Percentiles rank a stretch among this genome's conserved stretches.
Evolutionary conservation across 2,329 filamentous ascomycete species (phyloP).

Genomic region (Penicillium vulpinum): DNA sequence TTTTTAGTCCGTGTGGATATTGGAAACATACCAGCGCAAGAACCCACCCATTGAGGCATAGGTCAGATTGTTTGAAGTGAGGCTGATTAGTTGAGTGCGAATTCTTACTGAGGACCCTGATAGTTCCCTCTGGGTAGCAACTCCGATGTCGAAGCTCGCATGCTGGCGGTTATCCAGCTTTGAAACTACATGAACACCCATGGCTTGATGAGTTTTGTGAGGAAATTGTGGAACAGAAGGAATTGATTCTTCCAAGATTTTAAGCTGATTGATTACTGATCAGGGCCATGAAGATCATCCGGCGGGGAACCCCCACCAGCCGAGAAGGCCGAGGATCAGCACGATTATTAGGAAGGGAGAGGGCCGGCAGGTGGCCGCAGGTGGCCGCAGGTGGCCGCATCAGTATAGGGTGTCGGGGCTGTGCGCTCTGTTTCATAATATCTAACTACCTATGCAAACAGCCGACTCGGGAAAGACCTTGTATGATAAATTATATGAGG

Average conservation of each 20-base stretch:
- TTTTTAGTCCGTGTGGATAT: neutral
- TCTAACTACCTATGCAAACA: no score
- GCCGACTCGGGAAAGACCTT: no score
- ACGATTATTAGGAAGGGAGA: no score
- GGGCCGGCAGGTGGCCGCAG: no score
- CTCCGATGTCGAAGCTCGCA: slow-evolving; percentile 10
- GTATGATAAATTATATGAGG: no score
- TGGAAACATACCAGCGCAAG: slow-evolving; percentile 13
- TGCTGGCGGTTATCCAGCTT: slow-evolving; percentile 30
- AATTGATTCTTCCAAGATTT: neutral
- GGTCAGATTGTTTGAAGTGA: slow-evolving; percentile 23
- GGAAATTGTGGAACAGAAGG: neutral
- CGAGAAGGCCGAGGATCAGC: neutral
- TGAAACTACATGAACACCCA: slow-evolving; percentile 31
- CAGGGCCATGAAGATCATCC: neutral
- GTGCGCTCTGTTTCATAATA: no score
- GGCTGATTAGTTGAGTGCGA: slow-evolving; percentile 15
- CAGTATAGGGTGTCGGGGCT: no score
- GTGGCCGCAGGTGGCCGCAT: no score
- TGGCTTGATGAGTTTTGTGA: neutral
- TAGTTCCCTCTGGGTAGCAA: neutral
- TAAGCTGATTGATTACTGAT: neutral
- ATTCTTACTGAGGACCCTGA: slow-evolving; percentile 14
- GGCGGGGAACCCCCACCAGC: neutral
- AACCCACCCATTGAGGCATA: slow-evolving; percentile 16